phyloP scores from a whole-genome alignment of 768 basidiomycete genomes.

The Mycena floridula region DNA sequence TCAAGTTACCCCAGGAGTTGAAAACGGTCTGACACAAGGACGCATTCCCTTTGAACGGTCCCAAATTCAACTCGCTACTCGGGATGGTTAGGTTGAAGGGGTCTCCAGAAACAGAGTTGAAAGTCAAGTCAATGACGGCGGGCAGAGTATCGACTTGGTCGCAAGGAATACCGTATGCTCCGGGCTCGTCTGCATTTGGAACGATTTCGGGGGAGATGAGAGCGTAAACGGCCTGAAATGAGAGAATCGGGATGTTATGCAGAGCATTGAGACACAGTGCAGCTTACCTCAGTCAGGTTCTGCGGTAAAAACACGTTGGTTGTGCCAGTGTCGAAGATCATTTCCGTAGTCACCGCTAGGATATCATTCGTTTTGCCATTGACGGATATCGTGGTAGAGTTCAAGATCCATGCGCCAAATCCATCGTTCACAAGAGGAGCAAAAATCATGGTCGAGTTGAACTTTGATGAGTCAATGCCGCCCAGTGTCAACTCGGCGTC shows the following conservation, averaged over 20 bases:
- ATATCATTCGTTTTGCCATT: background rate
- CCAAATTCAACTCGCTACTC: background rate
- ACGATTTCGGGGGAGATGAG: slow-evolving; percentile 27
- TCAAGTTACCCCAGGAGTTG: background rate
- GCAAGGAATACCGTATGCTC: slow-evolving; percentile 27
- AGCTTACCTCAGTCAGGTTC: slow-evolving; percentile 20
- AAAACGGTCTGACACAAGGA: background rate
- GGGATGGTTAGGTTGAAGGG: background rate
- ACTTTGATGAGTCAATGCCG: slow-evolving; percentile 27
- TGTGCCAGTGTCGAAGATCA: slow-evolving; percentile 29
- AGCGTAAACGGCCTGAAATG: slow-evolving; percentile 23
- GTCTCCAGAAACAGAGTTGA: background rate
- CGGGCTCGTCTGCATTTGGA: slow-evolving; percentile 22
- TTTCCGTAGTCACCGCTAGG: background rate
- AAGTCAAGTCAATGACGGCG: slow-evolving; percentile 16
- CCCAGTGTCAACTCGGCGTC: slow-evolving; percentile 30
- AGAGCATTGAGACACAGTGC: too few relatives aligned
- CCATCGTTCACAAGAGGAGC: background rate
- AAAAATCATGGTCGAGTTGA: slow-evolving; percentile 5
- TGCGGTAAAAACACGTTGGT: slow-evolving; percentile 23
- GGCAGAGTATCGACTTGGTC: slow-evolving; percentile 17
- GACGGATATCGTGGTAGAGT: background rate
- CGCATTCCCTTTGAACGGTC: background rate
- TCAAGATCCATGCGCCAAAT: background rate
- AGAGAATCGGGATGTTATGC: background rate